phyloP scores from a whole-genome alignment of 768 basidiomycete genomes.

The Crassisporium funariophilum region DNA sequence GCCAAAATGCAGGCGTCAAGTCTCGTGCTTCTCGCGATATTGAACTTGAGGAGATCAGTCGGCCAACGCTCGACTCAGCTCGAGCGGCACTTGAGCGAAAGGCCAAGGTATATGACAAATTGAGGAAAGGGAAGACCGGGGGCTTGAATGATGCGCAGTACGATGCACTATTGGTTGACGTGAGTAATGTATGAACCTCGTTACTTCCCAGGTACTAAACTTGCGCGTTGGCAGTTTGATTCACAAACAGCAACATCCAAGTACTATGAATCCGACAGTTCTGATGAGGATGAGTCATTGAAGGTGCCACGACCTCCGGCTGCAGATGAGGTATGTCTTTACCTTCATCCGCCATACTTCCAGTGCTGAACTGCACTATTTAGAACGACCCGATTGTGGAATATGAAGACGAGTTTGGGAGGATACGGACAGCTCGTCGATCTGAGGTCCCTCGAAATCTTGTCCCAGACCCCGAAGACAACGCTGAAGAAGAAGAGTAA shows the following conservation, averaged over 20 bases:
- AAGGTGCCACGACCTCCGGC: constrained; percentile 51
- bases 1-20: constrained; percentile 74
- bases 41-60: constrained; percentile 69
- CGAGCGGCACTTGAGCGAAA: constrained; percentile 75
- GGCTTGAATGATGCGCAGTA: constrained; percentile 78
- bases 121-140: constrained; percentile 75
- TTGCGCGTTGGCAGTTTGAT: constrained; percentile 52
- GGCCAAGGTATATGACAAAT: constrained; percentile 77
- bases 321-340: constrained; percentile 40
- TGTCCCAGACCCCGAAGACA: constrained; percentile 44
- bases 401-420: constrained; percentile 87
- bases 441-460: constrained; percentile 81
- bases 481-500: constrained; percentile 62
- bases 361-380: background rate
- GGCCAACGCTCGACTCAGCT: constrained; percentile 71
- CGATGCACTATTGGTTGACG: constrained; percentile 74
- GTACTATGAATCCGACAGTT: constrained; percentile 67
- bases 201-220: background rate
- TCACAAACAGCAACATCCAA: constrained; percentile 35
- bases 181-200: constrained; percentile 37
- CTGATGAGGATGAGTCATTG: constrained; percentile 79
- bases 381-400: constrained; percentile 81
- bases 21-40: constrained; percentile 65
- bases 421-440: constrained; percentile 63
- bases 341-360: background rate